Base-by-base conservation (phyloP, 2,329 filamentous ascomycete species). In the Helotiales sp. region DNA sequence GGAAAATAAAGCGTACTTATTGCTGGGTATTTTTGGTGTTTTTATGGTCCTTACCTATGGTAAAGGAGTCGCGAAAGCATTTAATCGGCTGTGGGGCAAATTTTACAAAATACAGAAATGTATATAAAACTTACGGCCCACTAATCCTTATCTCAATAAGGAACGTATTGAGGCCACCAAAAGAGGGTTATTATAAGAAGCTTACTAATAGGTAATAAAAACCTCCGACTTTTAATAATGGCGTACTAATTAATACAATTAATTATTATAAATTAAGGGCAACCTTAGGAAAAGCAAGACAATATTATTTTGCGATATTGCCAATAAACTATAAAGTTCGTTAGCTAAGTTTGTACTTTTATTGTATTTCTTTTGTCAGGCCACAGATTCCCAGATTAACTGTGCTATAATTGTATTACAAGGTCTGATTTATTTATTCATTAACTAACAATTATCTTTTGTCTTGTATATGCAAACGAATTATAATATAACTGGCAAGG, bases 281-380 rank as follows among this genome's bases (percentile, higher is more conserved):
- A n/a, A n/a, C n/a, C n/a, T n/a, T n/a, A n/a, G n/a, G n/a, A n/a
- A n/a, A n/a, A n/a, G n/a, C n/a, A n/a, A n/a, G n/a, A n/a, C n/a
- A n/a, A n/a, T n/a, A n/a, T n/a, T n/a, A n/a, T n/a, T n/a, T n/a
- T n/a, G n/a, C n/a, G n/a, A n/a, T n/a, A n/a, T n/a, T n/a, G n/a
- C n/a, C n/a, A n/a, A n/a, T n/a, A n/a, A n/a, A n/a, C n/a, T 50
- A 22, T 2, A 26, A n/a, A 50, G 22, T 50, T 50, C 34, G 34
- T 40, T 40, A 40, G 34, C 34, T 15, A 5, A 40, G 34, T 40
- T n/a, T n/a, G n/a, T n/a, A n/a, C n/a, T n/a, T n/a, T n/a, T n/a
- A n/a, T n/a, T n/a, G n/a, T n/a, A n/a, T 66, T 82, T 82, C 73
- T 81, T 85, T 73, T 85, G 80, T 70, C 78, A 85, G 69, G 74